Base-by-base conservation (phyloP, 352 stramenopile species). In the Phytopythium ostracodes region DNA sequence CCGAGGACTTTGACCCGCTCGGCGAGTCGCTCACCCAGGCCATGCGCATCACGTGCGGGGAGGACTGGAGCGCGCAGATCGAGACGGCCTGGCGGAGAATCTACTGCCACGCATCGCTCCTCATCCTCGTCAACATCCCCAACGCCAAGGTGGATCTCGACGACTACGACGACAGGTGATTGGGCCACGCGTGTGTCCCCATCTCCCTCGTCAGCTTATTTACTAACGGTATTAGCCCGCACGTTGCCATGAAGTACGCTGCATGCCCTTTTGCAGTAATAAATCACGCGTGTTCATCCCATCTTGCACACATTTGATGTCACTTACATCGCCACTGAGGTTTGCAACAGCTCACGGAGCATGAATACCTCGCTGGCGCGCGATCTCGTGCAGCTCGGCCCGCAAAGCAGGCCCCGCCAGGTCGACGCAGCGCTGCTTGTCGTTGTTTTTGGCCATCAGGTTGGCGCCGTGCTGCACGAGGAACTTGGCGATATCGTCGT, bases 111-210 rank as follows among this genome's bases (percentile, higher is more conserved):
- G 77, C 75, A 5, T 43, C 76, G 9, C 81, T 87, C 43, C 64
- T 87, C 40, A 88, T 88, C 35, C 66, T 88, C n/a, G 70, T 86
- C 33, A 90, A 84, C 52, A 86, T 84, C 24, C 75, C 78, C 7
- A 81, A 84, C 57, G 64, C 68, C 20, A 66, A 72, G 5, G 54
- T 84, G 38, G 70, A 87, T 49, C 70, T 86, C 33, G 72, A 61
- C 50, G 68, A 82, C 50, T 80, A 60, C 24, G 59, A 78, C n/a
- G 70, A 72, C 17, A 17, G 51, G 20, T 57, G 22, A 57, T 44
- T 18, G 31, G 29, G 7, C 4, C 7, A 33, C 7, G 29, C 29
- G 29, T 33, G 29, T 3, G 7, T 54, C 47, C 2, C 15, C n/a
- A 54, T 38, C 33, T 1, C 14, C 10, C 33, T 4, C 10, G 11